These are phyloP conservation scores for Debaryomyces prosopidis DNA, from an alignment of 805 yeast species.

Conservation along the genomic window DNA sequence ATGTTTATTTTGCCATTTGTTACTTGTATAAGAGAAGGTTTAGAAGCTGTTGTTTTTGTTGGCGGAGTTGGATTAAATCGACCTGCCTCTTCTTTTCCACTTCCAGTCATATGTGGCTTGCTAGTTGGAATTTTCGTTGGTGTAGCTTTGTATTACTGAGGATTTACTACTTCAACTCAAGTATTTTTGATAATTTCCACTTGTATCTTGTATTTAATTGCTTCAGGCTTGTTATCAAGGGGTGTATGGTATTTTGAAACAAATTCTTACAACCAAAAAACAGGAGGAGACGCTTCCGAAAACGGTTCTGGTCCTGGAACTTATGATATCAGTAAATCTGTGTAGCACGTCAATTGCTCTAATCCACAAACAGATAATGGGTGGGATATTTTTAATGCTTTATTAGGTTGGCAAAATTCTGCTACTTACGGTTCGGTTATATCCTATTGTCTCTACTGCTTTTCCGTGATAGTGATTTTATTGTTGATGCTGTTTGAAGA, in stretches of 20 bases:
- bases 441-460: constrained; percentile 85
- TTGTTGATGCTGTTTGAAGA: constrained; percentile 73
- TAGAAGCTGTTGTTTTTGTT: constrained; percentile 93
- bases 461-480: constrained; percentile 56
- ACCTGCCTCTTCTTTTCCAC: constrained; percentile 65
- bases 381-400: constrained; percentile 92
- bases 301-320: constrained; percentile 91
- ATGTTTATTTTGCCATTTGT: constrained; percentile 88
- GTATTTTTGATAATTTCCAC: constrained; percentile 82
- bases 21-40: constrained; percentile 90
- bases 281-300: constrained; percentile 94
- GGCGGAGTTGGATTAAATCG: constrained; percentile 84
- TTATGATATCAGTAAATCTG: constrained; percentile 72
- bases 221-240: constrained; percentile 89
- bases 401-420: constrained; percentile 93
- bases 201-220: constrained; percentile 77
- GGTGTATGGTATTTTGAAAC: constrained; percentile 85
- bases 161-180: constrained; percentile 75
- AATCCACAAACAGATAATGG: constrained; percentile 87
- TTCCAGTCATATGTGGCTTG: constrained; percentile 86
- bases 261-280: constrained; percentile 55
- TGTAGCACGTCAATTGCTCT: constrained; percentile 96
- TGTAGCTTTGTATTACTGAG: constrained; percentile 68
- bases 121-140: constrained; percentile 75
- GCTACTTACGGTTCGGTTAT: constrained; percentile 89